Conservation (phyloP, 441 rosid species). For the Gossypium davidsonii region DNA sequence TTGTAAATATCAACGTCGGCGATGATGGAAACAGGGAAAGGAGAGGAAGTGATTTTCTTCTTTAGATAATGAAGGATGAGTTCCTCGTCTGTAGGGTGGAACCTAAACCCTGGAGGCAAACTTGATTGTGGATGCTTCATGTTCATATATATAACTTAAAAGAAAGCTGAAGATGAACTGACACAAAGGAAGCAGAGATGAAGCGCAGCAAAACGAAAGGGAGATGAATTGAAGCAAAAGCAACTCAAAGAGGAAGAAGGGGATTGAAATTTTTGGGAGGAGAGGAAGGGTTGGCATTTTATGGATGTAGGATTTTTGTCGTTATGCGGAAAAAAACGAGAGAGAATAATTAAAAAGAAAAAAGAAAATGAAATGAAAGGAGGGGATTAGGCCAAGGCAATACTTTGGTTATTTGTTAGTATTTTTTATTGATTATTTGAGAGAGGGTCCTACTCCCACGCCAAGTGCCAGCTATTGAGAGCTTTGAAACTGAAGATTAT, state of each 20-base stretch:
- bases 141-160: constrained; percentile 5
- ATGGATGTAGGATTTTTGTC: constrained; percentile 66
- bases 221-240: neutral
- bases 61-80: constrained; percentile 63
- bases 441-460: constrained; percentile 16
- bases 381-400: constrained; percentile 26
- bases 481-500: constrained; percentile 12
- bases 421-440: neutral
- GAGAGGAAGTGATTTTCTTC: constrained; percentile 43
- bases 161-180: neutral
- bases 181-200: neutral
- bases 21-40: constrained; percentile 49
- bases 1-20: constrained; percentile 70
- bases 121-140: constrained; percentile 59
- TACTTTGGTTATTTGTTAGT: no score
- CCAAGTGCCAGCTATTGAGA: constrained; percentile 29
- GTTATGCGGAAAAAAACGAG: constrained; percentile 15
- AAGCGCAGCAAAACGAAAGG: neutral
- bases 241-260: constrained; percentile 21
- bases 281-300: constrained; percentile 44
- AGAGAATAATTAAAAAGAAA: no score
- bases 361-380: neutral
- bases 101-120: constrained; percentile 68
- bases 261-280: constrained; percentile 67
- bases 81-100: constrained; percentile 77